A percentile compares a stretch with the other conserved stretches of the same genome.
Conservation (phyloP, 805 yeast genomes). For the Candida berthetii region DNA sequence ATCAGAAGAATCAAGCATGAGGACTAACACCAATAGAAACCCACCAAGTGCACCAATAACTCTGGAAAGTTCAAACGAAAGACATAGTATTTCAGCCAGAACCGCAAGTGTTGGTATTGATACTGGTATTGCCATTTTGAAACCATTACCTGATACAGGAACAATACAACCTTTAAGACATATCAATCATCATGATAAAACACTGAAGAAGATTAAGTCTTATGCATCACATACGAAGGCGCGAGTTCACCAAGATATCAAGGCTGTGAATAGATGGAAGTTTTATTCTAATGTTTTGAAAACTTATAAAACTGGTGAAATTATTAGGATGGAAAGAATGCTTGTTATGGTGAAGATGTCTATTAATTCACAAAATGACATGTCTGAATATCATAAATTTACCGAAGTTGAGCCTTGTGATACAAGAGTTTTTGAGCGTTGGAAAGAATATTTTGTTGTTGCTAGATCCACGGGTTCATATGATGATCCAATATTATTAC, state of each 20-base stretch:
- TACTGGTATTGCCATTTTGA: not conserved
- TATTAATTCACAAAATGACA: slow-evolving; percentile 10
- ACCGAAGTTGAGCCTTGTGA: slow-evolving; percentile 46
- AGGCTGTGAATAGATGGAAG: slow-evolving; percentile 10
- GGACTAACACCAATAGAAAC: no score
- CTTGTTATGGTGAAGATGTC: slow-evolving; percentile 52
- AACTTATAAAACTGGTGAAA: slow-evolving; percentile 46
- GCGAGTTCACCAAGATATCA: slow-evolving; percentile 7
- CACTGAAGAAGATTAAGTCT: slow-evolving; percentile 9
- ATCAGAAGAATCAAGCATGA: no score
- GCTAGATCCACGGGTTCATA: slow-evolving; percentile 53
- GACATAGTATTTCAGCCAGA: no score
- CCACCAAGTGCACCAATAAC: no score
- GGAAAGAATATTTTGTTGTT: slow-evolving; percentile 77
- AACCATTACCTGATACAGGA: not conserved
- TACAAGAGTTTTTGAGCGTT: slow-evolving; percentile 57
- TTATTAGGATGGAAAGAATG: slow-evolving; percentile 62
- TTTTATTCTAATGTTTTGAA: slow-evolving; percentile 22
- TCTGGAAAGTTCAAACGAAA: no score
- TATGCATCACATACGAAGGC: slow-evolving; percentile 17
- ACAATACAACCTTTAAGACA: no score
- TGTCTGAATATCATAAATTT: slow-evolving; percentile 16
- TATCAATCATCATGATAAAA: not conserved
- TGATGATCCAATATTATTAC: slow-evolving; percentile 50
- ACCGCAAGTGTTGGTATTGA: no score